These are phyloP conservation scores for Mortierella sp. DNA, from an alignment of 371 early-diverging fungal genomes.

Conservation along the genomic window DNA sequence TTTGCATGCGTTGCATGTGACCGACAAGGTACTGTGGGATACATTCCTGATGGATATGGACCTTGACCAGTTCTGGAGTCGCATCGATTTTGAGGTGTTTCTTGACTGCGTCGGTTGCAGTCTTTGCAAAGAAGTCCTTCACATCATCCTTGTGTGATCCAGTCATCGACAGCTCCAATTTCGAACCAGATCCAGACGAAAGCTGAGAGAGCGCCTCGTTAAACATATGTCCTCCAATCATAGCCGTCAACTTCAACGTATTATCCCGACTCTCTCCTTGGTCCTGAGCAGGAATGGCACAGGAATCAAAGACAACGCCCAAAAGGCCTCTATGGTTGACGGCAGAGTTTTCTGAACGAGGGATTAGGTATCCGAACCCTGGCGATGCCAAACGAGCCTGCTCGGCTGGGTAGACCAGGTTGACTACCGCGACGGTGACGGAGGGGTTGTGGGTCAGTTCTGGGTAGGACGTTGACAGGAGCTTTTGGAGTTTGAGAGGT, in stretches of 20 bases:
- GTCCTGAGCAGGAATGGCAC: constrained; percentile 79
- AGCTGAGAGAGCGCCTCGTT: constrained; percentile 46
- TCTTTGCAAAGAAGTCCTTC: constrained; percentile 41
- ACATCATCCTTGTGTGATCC: constrained; percentile 13
- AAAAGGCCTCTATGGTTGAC: constrained; percentile 70
- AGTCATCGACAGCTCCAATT: neutral
- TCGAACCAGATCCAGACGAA: neutral
- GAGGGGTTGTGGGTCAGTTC: constrained; percentile 69
- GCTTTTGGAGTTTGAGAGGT: constrained; percentile 56
- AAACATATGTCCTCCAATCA: constrained; percentile 93
- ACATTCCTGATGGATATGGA: constrained; percentile 79
- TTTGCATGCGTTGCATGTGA: constrained; percentile 74
- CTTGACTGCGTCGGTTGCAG: constrained; percentile 62
- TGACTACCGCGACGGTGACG: constrained; percentile 92
- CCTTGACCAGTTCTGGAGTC: constrained; percentile 66
- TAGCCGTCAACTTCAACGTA: constrained; percentile 83
- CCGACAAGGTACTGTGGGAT: constrained; percentile 94
- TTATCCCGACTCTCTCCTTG: constrained; percentile 38
- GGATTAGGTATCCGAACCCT: constrained; percentile 95
- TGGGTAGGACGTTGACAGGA: constrained; percentile 28
- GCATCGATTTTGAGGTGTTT: constrained; percentile 69
- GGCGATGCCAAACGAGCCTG: constrained; percentile 43
- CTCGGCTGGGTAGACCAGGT: constrained; percentile 73
- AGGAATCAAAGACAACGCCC: constrained; percentile 94
- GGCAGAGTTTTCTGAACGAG: constrained; percentile 65